These are phyloP conservation scores for Melastoma malabathricum DNA, from an alignment of 345 rosid genomes.

Conservation along the genomic window DNA sequence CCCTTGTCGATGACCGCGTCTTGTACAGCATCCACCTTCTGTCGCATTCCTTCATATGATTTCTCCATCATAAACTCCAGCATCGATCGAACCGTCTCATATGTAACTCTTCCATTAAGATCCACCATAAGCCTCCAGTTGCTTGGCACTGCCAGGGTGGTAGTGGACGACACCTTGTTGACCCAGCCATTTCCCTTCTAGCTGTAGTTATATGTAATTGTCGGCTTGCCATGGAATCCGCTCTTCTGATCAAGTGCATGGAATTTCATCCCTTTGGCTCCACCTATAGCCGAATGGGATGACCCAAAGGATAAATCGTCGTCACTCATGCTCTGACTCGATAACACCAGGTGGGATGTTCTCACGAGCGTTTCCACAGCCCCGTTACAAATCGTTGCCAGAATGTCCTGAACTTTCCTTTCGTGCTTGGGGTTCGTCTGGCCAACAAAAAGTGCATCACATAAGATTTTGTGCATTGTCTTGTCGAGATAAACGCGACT, in stretches of 20 bases:
- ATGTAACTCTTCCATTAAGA: conserved; percentile 50
- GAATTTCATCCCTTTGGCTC: conserved; percentile 2
- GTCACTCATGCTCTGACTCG: conserved; percentile 2
- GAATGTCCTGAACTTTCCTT: conserved; percentile 28
- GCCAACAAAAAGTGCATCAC: conserved; percentile 54
- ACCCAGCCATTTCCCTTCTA: conserved; percentile 26
- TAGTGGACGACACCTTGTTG: conserved; percentile 39
- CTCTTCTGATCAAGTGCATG: conserved; percentile 7
- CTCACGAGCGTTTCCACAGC: conserved; percentile 59
- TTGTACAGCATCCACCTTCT: conserved; percentile 19
- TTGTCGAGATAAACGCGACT: conserved; percentile 72
- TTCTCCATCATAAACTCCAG: conserved; percentile 46
- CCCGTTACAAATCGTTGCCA: conserved; percentile 42
- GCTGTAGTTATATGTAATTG: conserved; percentile 6
- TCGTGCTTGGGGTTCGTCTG: conserved; percentile 65
- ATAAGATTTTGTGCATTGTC: conserved; percentile 47
- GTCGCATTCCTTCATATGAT: conserved; percentile 24
- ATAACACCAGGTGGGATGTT: conserved; percentile 44
- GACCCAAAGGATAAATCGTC: not conserved
- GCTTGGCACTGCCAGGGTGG: conserved; percentile 48
- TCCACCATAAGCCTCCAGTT: conserved; percentile 62
- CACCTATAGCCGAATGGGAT: conserved; percentile 11
- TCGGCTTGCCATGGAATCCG: conserved; percentile 4
- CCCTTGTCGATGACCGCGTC: conserved; percentile 34
- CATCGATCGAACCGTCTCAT: conserved; percentile 57